These are phyloP conservation scores for Aspergillus olivimuriae DNA, from an alignment of 495 filamentous ascomycete species.

Conservation along the genomic window DNA sequence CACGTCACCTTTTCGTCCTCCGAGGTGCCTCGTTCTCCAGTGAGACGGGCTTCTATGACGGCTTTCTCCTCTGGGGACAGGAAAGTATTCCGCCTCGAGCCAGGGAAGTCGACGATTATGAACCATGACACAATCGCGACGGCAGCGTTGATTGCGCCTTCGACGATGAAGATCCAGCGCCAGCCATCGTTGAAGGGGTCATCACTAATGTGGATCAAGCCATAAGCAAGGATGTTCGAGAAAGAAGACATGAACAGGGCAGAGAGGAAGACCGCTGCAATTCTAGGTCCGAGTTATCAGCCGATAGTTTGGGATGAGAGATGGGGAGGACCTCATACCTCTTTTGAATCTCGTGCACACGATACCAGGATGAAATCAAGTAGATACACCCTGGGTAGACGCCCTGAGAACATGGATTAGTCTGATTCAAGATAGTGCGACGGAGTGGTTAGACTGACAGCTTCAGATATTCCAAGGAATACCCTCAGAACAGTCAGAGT, in stretches of 20 bases:
- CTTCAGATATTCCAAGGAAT: neutral
- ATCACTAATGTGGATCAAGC: neutral
- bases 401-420: neutral
- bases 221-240: neutral
- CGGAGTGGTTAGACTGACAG: neutral
- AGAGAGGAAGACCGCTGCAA: neutral
- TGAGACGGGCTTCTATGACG: neutral
- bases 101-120: neutral
- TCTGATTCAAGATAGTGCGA: neutral
- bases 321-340: neutral
- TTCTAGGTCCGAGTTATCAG: neutral
- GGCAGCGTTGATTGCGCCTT: neutral
- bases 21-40: neutral
- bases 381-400: neutral
- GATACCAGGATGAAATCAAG: neutral
- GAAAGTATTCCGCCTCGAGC: neutral
- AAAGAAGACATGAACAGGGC: neutral
- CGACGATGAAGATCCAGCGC: conserved; percentile 4
- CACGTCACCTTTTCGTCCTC: neutral
- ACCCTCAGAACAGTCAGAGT: neutral
- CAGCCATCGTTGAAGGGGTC: neutral
- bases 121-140: neutral
- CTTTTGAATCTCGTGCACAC: neutral
- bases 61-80: neutral
- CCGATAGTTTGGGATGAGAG: neutral